Evolutionary conservation across 1,284 basidiomycete species (phyloP).

Genomic region (Gomphus bonarii): DNA sequence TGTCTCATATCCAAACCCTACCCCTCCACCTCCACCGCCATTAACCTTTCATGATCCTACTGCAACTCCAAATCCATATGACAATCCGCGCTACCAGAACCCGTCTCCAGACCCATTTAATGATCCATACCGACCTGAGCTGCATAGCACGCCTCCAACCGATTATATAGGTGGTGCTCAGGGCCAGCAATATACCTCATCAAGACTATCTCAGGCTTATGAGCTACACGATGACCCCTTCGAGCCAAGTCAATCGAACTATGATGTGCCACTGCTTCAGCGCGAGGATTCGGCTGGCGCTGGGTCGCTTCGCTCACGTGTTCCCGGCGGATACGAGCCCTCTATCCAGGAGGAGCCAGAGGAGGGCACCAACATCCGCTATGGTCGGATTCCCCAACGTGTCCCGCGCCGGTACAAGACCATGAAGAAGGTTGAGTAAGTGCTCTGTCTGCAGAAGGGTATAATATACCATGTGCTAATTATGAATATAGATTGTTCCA

Average conservation of each 20-base stretch:
- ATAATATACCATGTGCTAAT: no score
- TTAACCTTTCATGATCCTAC: slow-evolving; percentile 1
- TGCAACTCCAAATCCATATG: slow-evolving; percentile 17
- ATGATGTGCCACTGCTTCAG: slow-evolving; percentile 55
- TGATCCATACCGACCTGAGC: neutral
- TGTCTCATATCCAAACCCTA: slow-evolving; percentile 6
- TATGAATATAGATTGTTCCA: slow-evolving; percentile 55
- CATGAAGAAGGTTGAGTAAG: slow-evolving; percentile 76
- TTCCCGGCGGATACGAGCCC: slow-evolving; percentile 33
- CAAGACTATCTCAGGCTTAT: slow-evolving; percentile 16
- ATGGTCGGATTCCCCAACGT: slow-evolving; percentile 79
- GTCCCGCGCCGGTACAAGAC: slow-evolving; percentile 85
- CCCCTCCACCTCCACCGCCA: slow-evolving; percentile 8
- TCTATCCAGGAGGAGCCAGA: slow-evolving; percentile 21
- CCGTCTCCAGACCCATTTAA: slow-evolving; percentile 3
- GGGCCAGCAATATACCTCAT: neutral
- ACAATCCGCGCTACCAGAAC: slow-evolving; percentile 9
- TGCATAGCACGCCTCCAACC: neutral
- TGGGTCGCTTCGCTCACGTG: slow-evolving; percentile 18
- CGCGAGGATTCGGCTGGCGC: slow-evolving; percentile 28
- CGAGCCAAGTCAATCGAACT: slow-evolving; percentile 34
- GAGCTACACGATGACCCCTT: slow-evolving; percentile 32
- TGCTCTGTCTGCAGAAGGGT: slow-evolving; percentile 13
- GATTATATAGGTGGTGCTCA: neutral
- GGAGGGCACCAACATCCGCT: slow-evolving; percentile 53